Evolutionary conservation across 768 basidiomycete species (phyloP).

Genomic region (Termitomyces sp.): DNA sequence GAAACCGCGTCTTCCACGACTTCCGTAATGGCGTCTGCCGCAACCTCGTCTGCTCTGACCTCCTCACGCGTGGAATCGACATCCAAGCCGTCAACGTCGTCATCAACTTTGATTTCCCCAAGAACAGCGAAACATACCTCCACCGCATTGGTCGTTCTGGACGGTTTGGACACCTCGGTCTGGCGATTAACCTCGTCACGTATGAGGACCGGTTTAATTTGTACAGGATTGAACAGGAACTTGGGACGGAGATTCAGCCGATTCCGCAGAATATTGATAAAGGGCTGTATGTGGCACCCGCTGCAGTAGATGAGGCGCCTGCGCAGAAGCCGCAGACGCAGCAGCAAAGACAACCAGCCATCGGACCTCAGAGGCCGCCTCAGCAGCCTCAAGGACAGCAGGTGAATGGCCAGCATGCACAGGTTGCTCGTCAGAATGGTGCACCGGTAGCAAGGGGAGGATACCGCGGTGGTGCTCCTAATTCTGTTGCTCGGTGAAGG

Average conservation of each 20-base stretch:
- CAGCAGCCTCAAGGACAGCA: conserved; percentile 25
- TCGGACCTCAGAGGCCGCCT: conserved; percentile 14
- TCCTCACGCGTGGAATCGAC: conserved; percentile 98
- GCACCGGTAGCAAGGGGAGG: conserved; percentile 18
- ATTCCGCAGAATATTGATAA: conserved; percentile 92
- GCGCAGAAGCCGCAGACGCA: conserved; percentile 30
- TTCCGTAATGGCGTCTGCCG: conserved; percentile 98
- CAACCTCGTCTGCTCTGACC: conserved; percentile 96
- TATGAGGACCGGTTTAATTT: conserved; percentile 98
- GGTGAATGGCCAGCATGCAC: conserved; percentile 26
- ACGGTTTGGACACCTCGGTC: conserved; percentile 93
- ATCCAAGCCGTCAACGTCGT: conserved; percentile 99
- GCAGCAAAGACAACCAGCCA: conserved; percentile 18
- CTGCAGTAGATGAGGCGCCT: conserved; percentile 36
- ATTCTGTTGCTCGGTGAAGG: conserved; percentile 29
- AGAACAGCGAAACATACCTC: conserved; percentile 98
- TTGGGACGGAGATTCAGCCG: conserved; percentile 96
- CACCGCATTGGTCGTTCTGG: conserved; percentile 98
- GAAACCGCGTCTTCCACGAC: conserved; percentile 99
- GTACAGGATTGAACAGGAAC: conserved; percentile 96
- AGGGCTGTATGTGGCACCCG: conserved; percentile 87
- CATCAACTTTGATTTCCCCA: conserved; percentile 99
- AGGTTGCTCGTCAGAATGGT: conserved; percentile 18
- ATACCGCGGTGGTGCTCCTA: conserved; percentile 33
- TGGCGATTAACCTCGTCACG: conserved; percentile 97